These are phyloP conservation scores for Tilletia indica DNA, from an alignment of 1,284 basidiomycete species.

Conservation along the genomic window DNA sequence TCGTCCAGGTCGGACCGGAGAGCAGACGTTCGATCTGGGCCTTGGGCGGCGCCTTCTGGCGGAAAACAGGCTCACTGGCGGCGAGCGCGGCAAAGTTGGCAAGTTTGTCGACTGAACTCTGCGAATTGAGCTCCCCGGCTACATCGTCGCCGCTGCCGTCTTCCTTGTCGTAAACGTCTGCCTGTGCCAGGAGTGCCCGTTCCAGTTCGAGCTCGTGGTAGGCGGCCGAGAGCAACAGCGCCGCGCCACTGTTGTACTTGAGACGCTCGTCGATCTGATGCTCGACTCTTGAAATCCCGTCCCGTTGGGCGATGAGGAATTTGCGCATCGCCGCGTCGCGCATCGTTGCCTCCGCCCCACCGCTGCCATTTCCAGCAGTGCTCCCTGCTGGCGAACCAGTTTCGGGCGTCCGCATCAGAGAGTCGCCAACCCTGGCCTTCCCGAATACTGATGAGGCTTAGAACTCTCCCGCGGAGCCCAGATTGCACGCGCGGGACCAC, in stretches of 20 bases:
- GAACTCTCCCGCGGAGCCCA: too few relatives aligned
- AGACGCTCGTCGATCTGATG: neutral
- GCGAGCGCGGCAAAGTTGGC: neutral
- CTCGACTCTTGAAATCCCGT: neutral
- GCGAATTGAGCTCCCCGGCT: neutral
- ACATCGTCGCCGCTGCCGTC: neutral
- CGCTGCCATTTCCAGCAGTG: too few relatives aligned
- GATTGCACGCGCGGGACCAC: too few relatives aligned
- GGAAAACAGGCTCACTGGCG: neutral
- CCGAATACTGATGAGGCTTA: too few relatives aligned
- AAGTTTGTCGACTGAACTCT: neutral
- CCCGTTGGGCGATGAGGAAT: neutral
- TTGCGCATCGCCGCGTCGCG: neutral
- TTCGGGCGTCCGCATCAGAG: too few relatives aligned
- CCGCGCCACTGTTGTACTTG: constrained; percentile 1
- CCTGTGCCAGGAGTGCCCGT: neutral
- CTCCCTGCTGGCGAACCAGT: too few relatives aligned
- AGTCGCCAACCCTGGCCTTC: too few relatives aligned
- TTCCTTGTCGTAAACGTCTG: neutral
- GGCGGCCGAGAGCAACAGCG: neutral
- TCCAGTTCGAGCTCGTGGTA: constrained; percentile 8
- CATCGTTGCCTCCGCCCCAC: too few relatives aligned
- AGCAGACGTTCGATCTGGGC: neutral
- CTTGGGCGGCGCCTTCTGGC: neutral
- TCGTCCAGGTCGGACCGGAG: neutral